Percentiles rank a stretch among this genome's conserved stretches.
These are phyloP conservation scores for Nannochloropsis salina DNA, from an alignment of 108 stramenopile species.

Conservation along the genomic window DNA sequence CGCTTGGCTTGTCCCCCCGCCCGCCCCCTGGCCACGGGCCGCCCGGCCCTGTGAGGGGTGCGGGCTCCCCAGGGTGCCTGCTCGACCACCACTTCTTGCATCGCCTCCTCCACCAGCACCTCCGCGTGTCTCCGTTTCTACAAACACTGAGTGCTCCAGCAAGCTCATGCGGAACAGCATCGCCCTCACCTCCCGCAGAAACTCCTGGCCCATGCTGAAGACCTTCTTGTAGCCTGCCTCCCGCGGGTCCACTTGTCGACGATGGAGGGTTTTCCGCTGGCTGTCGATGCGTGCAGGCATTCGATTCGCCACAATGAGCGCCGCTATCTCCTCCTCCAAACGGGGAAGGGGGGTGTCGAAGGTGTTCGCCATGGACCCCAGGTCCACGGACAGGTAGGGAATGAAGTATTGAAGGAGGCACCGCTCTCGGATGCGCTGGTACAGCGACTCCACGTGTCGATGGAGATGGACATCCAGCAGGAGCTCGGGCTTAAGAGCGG, in stretches of 20 bases:
- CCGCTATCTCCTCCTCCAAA: constrained; percentile 36
- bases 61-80: background rate
- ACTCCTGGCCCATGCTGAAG: constrained; percentile 31
- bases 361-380: constrained; percentile 31
- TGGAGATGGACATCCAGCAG: constrained; percentile 40
- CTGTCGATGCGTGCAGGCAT: constrained; percentile 40
- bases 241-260: constrained; percentile 35
- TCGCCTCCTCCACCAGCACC: background rate
- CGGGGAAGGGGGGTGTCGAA: constrained; percentile 29
- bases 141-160: constrained; percentile 33
- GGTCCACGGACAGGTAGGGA: constrained; percentile 37
- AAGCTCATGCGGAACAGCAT: constrained; percentile 43
- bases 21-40: background rate
- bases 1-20: background rate
- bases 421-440: constrained; percentile 31
- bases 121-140: background rate
- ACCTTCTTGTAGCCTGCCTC: constrained; percentile 36
- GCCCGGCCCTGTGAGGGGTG: background rate
- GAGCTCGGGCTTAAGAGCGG: constrained; percentile 23
- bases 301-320: constrained; percentile 26
- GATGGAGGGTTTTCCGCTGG: constrained; percentile 33
- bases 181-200: constrained; percentile 35
- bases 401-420: constrained; percentile 48
- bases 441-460: constrained; percentile 30
- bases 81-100: background rate